phyloP scores from a whole-genome alignment of 345 rosid species.

The thale cress (Arabidopsis thaliana) region TAIR10.1 NC_003070.9:6187001-6187500 shows the following conservation, averaged over 20 bases:
- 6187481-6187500: not conserved
- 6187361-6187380: slow-evolving; percentile 15
- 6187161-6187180: slow-evolving; percentile 85
- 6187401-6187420: not conserved
- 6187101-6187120: slow-evolving; percentile 79
- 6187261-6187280: slow-evolving; percentile 27
- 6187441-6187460: not conserved
- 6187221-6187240: slow-evolving; percentile 27
- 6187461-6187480: not conserved
- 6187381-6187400: not conserved
- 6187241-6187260: slow-evolving; percentile 9
- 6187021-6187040: slow-evolving; percentile 8
- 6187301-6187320: slow-evolving; percentile 10
- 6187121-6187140: slow-evolving; percentile 81
- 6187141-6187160: slow-evolving; percentile 85
- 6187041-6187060: slow-evolving; percentile 9
- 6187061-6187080: slow-evolving; percentile 80
- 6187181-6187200: slow-evolving; percentile 57
- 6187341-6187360: slow-evolving; percentile 8
- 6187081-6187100: slow-evolving; percentile 68
- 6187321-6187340: not conserved
- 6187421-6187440: not conserved
- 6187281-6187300: not conserved
- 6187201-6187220: slow-evolving; percentile 21
- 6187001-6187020: not conserved